Evolutionary conservation across 257 asterid genomes (phyloP).

Genomic region (Henckelia pumila): DNA sequence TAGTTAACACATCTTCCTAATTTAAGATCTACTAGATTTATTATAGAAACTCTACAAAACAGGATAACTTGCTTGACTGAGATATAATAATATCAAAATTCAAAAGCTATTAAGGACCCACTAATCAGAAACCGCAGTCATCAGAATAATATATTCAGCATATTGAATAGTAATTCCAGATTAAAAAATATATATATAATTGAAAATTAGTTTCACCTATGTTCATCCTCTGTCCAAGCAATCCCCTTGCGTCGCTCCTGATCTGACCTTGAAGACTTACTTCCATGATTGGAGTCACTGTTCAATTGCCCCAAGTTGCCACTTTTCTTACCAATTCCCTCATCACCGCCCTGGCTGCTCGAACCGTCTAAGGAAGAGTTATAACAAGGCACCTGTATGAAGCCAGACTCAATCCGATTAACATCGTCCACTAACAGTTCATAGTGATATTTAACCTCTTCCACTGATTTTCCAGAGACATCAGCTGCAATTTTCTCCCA

Average conservation of each 20-base stretch:
- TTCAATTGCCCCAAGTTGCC: constrained; percentile 41
- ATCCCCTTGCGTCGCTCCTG: constrained; percentile 94
- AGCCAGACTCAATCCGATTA: constrained; percentile 66
- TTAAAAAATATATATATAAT: constrained; percentile 7
- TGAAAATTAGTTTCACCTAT: constrained; percentile 48
- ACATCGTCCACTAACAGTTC: constrained; percentile 75
- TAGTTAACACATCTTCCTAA: constrained; percentile 8
- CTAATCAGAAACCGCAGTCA: constrained; percentile 1
- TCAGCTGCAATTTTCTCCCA: constrained; percentile 86
- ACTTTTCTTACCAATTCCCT: constrained; percentile 45
- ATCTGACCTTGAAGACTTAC: constrained; percentile 59
- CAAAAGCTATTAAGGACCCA: constrained; percentile 10
- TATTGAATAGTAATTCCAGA: constrained; percentile 2
- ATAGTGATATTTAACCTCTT: constrained; percentile 69
- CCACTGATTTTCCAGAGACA: constrained; percentile 69
- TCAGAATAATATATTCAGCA: neutral
- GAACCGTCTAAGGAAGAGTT: constrained; percentile 56
- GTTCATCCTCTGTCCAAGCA: constrained; percentile 99
- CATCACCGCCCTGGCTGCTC: constrained; percentile 49
- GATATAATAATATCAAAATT: neutral
- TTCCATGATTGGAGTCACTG: constrained; percentile 50
- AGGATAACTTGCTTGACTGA: neutral
- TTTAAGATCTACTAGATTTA: neutral
- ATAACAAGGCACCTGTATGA: constrained; percentile 62
- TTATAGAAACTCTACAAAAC: neutral